phyloP scores from a whole-genome alignment of 2,329 filamentous ascomycete species.

The Fusarium tricinctum region DNA sequence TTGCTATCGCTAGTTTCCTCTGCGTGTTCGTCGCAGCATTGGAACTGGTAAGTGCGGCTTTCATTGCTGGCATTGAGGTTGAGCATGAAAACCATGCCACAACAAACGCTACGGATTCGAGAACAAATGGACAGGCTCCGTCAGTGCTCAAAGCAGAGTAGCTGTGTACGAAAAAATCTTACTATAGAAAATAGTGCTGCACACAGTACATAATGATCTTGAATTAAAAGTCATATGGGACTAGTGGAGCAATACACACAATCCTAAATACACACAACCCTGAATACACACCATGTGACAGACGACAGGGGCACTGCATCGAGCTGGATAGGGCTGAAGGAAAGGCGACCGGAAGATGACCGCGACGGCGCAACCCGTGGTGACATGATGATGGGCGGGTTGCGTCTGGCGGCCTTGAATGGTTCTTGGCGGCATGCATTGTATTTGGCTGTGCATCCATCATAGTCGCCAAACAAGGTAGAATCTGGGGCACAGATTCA shows the following conservation, averaged over 20 bases:
- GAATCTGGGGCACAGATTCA: slow-evolving; percentile 31
- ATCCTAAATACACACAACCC: neutral
- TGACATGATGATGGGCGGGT: slow-evolving; percentile 23
- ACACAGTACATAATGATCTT: slow-evolving; percentile 13
- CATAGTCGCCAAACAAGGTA: slow-evolving; percentile 26
- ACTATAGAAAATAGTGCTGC: slow-evolving; percentile 8
- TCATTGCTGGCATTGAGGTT: slow-evolving; percentile 85
- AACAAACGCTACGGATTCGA: slow-evolving; percentile 17
- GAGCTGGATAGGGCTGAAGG: slow-evolving; percentile 43
- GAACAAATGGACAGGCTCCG: slow-evolving; percentile 36
- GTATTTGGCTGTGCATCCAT: slow-evolving; percentile 24
- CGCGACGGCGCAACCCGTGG: slow-evolving; percentile 33
- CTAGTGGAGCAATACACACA: neutral
- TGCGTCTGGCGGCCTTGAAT: slow-evolving; percentile 16
- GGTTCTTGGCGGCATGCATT: slow-evolving; percentile 37
- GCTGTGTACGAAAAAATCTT: neutral
- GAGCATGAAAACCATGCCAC: slow-evolving; percentile 47
- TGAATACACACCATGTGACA: slow-evolving; percentile 18
- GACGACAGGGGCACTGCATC: slow-evolving; percentile 9
- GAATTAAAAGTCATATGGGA: neutral
- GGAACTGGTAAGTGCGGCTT: slow-evolving; percentile 86
- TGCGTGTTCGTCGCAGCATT: slow-evolving; percentile 92
- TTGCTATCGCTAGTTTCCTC: slow-evolving; percentile 89
- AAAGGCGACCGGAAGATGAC: slow-evolving; percentile 46
- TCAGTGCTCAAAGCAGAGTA: slow-evolving; percentile 20